A percentile compares a stretch with the other conserved stretches of the same genome.
Conservation (phyloP, 2,329 filamentous ascomycete genomes). For the Tolypocladium inflatum region DNA sequence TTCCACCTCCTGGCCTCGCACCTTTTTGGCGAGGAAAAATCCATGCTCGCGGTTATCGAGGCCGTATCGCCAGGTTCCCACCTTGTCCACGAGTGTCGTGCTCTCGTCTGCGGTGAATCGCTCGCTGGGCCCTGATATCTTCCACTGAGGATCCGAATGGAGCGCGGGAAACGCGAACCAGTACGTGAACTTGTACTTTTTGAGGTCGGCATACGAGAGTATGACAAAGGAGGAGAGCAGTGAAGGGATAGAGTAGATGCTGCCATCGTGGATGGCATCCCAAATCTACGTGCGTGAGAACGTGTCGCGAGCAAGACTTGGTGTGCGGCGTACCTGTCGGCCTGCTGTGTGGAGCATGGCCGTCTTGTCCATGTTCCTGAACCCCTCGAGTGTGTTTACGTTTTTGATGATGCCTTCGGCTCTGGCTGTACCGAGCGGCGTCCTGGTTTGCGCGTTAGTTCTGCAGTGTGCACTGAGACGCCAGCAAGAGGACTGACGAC, state of each 20-base stretch:
- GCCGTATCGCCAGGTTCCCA: conserved; percentile 80
- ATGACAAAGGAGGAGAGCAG: conserved; percentile 82
- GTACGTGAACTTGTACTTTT: conserved; percentile 97
- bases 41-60: conserved; percentile 80
- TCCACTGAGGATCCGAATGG: conserved; percentile 82
- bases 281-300: conserved; percentile 58
- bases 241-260: conserved; percentile 90
- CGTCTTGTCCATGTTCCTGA: conserved; percentile 71
- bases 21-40: conserved; percentile 88
- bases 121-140: conserved; percentile 42
- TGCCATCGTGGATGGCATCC: conserved; percentile 95
- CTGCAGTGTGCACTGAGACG: neutral
- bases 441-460: conserved; percentile 35
- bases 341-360: conserved; percentile 71
- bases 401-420: conserved; percentile 94
- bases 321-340: conserved; percentile 50
- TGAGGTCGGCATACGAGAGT: conserved; percentile 89
- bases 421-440: conserved; percentile 62
- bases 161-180: conserved; percentile 95
- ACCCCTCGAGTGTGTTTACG: conserved; percentile 91
- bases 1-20: conserved; percentile 33
- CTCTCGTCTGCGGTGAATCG: conserved; percentile 61
- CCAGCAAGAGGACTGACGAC: conserved; percentile 48
- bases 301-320: neutral
- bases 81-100: conserved; percentile 66